Percentiles rank a stretch among this genome's conserved stretches.
phyloP scores from a whole-genome alignment of 2,329 filamentous ascomycete species.

The Microcyclospora pomicola region DNA sequence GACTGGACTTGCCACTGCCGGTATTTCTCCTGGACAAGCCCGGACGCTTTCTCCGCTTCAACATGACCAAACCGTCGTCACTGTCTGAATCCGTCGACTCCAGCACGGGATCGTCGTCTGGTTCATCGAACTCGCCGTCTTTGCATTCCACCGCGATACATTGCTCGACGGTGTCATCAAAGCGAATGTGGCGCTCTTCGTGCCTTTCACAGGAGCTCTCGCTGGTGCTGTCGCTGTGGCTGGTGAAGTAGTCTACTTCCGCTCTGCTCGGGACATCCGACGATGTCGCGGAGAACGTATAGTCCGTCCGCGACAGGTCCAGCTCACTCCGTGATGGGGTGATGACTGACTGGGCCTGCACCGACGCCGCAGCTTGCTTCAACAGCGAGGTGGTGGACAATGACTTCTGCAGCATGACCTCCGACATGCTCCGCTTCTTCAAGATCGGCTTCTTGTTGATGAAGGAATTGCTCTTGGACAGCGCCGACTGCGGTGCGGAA shows the following conservation, averaged over 20 bases:
- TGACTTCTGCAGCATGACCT: constrained; percentile 83
- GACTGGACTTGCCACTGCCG: constrained; percentile 29
- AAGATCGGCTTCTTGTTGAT: constrained; percentile 79
- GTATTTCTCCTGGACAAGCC: constrained; percentile 29
- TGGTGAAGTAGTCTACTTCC: constrained; percentile 48
- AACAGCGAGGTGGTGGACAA: constrained; percentile 77
- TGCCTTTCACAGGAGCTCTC: constrained; percentile 44
- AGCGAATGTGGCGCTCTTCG: constrained; percentile 79
- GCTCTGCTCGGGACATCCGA: constrained; percentile 48
- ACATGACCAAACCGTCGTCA: constrained; percentile 68
- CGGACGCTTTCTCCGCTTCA: constrained; percentile 48
- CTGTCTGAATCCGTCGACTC: constrained; percentile 37
- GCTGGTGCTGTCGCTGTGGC: constrained; percentile 51
- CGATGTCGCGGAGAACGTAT: constrained; percentile 41
- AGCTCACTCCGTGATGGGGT: constrained; percentile 27
- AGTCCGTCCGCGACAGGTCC: constrained; percentile 55
- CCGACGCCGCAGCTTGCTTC: constrained; percentile 74
- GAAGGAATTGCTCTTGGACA: constrained; percentile 54
- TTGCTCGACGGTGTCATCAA: constrained; percentile 90
- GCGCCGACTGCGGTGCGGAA: constrained; percentile 34
- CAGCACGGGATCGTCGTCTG: constrained; percentile 22
- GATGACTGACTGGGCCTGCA: constrained; percentile 61
- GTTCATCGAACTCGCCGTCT: constrained; percentile 48
- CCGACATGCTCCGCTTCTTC: constrained; percentile 93
- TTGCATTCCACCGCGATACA: constrained; percentile 88